A percentile compares a stretch with the other conserved stretches of the same genome.
These are phyloP conservation scores for Leishmania amazonensis DNA, from an alignment of 208 protist species.

Conservation along the genomic window DNA sequence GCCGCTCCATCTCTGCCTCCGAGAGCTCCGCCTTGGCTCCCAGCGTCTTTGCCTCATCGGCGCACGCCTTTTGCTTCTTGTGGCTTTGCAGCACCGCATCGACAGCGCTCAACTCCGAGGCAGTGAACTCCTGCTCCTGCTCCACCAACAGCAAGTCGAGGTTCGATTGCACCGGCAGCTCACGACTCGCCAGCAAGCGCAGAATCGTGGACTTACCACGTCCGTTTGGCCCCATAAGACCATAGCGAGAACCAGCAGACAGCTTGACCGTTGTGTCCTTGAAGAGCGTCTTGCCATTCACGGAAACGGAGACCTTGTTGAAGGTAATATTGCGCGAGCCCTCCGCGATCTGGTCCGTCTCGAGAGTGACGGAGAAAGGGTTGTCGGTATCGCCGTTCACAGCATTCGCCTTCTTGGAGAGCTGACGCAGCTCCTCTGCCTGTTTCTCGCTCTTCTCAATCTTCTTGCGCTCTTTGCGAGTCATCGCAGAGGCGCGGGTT, in stretches of 20 bases:
- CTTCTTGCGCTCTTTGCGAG: conserved; percentile 77
- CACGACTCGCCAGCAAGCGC: conserved; percentile 76
- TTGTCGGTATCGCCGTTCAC: conserved; percentile 75
- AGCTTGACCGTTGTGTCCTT: conserved; percentile 79
- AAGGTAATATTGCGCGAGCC: conserved; percentile 87
- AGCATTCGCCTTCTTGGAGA: conserved; percentile 55
- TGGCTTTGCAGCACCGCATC: conserved; percentile 91
- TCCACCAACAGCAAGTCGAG: conserved; percentile 96
- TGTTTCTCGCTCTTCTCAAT: conserved; percentile 64
- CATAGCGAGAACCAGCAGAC: conserved; percentile 91
- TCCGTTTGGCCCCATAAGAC: conserved; percentile 97
- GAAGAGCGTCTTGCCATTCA: conserved; percentile 87
- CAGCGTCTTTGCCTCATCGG: conserved; percentile 78
- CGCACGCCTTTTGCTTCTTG: conserved; percentile 85
- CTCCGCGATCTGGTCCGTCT: conserved; percentile 55
- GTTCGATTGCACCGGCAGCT: conserved; percentile 91
- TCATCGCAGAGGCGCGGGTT: conserved; percentile 17
- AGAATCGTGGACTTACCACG: conserved; percentile 96
- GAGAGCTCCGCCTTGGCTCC: conserved; percentile 62
- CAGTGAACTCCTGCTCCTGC: conserved; percentile 96
- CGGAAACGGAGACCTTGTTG: conserved; percentile 85
- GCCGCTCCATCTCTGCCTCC: conserved; percentile 70
- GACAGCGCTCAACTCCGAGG: conserved; percentile 76
- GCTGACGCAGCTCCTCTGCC: conserved; percentile 52
- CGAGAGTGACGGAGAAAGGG: conserved; percentile 81